phyloP scores from a whole-genome alignment of 164 flowering plant genomes.

The Chimonanthus praecox region DNA sequence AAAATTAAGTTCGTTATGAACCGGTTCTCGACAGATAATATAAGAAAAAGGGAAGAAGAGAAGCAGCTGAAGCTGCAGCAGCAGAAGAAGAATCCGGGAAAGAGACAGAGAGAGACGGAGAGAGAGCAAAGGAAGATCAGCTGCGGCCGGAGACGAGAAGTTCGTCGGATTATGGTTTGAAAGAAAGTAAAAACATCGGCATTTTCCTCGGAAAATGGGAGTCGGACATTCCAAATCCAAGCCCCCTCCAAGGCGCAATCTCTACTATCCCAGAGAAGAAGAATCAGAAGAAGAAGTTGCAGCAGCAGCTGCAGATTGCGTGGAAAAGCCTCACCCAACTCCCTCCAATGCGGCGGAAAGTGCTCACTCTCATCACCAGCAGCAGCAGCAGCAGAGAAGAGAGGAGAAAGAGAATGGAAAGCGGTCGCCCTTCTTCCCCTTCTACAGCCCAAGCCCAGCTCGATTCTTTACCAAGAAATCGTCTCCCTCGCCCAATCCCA shows the following conservation, averaged over 20 bases:
- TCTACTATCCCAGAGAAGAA: background rate
- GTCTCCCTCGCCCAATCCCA: constrained; percentile 34
- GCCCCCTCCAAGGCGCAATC: background rate
- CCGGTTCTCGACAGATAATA: no score
- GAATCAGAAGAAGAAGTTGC: background rate
- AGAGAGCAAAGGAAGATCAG: background rate
- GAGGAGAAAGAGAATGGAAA: constrained; percentile 25
- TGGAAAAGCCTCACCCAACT: background rate
- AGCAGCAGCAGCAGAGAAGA: constrained; percentile 6
- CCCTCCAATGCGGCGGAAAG: background rate
- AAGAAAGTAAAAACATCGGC: background rate
- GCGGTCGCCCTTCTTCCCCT: constrained; percentile 63
- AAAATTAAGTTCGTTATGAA: no score
- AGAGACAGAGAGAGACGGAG: background rate
- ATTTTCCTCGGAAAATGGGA: constrained; percentile 1
- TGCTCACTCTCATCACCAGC: background rate
- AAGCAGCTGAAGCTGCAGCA: background rate
- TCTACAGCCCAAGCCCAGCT: constrained; percentile 75
- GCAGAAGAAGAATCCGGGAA: background rate
- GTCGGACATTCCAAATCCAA: constrained; percentile 3
- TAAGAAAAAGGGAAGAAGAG: no score
- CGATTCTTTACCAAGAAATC: constrained; percentile 63
- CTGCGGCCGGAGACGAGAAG: background rate
- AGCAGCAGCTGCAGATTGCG: background rate
- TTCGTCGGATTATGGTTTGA: background rate